Percentiles rank a stretch among this genome's conserved stretches.
These are phyloP conservation scores for Uronychia binucleata DNA, from an alignment of 73 alveolate genomes.

Conservation along the genomic window DNA sequence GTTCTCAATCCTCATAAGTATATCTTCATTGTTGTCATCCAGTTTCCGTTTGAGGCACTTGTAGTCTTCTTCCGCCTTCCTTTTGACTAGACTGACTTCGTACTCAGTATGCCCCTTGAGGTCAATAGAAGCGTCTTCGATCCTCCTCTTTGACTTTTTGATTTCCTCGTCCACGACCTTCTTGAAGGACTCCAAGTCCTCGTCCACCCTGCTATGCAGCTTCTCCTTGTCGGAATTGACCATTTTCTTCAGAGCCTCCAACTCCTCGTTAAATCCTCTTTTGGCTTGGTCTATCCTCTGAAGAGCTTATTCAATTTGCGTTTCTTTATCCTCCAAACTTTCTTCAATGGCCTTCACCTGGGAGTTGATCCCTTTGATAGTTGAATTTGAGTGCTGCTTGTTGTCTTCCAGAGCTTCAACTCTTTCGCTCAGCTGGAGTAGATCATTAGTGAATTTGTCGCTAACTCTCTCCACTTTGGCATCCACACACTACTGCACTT, in stretches of 20 bases:
- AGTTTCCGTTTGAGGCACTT: not conserved
- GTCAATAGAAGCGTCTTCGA: not conserved
- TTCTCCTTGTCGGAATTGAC: not conserved
- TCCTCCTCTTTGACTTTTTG: not conserved
- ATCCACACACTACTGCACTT: not conserved
- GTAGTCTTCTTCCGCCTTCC: not conserved
- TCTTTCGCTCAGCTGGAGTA: not conserved
- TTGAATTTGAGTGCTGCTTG: not conserved
- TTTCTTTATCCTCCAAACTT: not conserved
- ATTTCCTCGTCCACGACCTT: not conserved
- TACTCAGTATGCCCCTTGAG: not conserved
- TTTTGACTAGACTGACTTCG: not conserved
- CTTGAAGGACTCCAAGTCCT: not conserved
- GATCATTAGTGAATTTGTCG: not conserved
- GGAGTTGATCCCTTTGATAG: not conserved
- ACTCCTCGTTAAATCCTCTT: not conserved
- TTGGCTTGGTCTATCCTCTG: not conserved
- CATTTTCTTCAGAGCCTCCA: not conserved
- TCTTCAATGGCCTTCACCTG: not conserved
- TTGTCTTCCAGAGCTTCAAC: not conserved
- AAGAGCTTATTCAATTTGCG: not conserved
- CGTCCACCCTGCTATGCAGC: not conserved
- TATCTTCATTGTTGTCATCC: not conserved
- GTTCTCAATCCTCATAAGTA: not conserved
- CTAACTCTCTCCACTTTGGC: not conserved